Evolutionary conservation across 2,329 filamentous ascomycete species (phyloP), one percentile per base, ranked within the genome.

Genomic region (Cephalotrichum gorgonifer): DNA sequence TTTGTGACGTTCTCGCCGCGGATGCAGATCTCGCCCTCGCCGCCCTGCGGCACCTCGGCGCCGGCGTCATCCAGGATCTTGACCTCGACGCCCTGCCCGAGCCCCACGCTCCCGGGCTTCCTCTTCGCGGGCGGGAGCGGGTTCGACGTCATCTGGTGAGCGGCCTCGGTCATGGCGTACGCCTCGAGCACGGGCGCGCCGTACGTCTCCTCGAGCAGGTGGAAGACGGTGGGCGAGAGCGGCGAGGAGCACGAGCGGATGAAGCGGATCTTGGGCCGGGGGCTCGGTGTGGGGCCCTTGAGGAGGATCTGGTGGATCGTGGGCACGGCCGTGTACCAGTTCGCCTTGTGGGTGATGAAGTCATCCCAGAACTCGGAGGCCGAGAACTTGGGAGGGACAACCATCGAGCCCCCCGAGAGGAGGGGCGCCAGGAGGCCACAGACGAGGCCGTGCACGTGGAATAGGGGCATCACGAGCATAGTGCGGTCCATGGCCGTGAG

Each of bases 311-410:
- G 88, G 65, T 94, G 88, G 62, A 95, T 94, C 1, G 88, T 94
- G 1, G 88, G 88, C n/a, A 93, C 88, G 1, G 88, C 88, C 0
- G 88, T 93, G 68, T 93, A 95, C 88, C 88, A 95, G 63, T 88
- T 95, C 25, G 88, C 88, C 54, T 80, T 74, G 69, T 89, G 74
- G 6, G 74, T 71, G 55, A 74, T 74, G 59, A 93, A 93, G 63
- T 93, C 83, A 23, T 66, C 64, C 88, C 88, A 95, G 68, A 95
- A 95, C 20, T 86, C 82, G 1, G 78, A 77, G 8, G 88, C 87
- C 4, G 86, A 91, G 75, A 94, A 94, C 60, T 83, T 85, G 48
- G 73, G 59, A 2, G 88, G 88, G 5, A 94, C 84, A 50, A 95
- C 74, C 52, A 89, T 85, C 6, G 86, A 90, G 49, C 88, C 86